Base-by-base conservation (phyloP, 257 asterid species). In the Primulina huaijiensis region DNA sequence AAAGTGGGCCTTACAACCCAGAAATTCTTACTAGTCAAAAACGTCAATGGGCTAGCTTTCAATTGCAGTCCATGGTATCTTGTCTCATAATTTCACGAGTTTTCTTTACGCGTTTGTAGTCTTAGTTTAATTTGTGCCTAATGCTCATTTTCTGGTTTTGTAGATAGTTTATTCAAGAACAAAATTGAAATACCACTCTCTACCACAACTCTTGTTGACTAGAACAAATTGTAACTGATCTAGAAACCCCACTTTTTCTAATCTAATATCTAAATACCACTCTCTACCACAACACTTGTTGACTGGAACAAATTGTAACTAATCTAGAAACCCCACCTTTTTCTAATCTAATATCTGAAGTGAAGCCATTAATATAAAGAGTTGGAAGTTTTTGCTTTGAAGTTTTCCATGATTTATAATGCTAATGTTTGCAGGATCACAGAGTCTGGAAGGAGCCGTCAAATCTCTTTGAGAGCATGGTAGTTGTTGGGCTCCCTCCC, bases 41-140 rank as follows among this genome's bases (percentile, higher is more conserved):
- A 72, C 97, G 99, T 35, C 99, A 94, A 83, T 94, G 99, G 99
- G 96, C 99, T 65, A 88, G 79, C 87, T 85, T 89, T 80, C 99
- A 94, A 76, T 72, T 87, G 86, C 98, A 91, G 82, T 83, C 88
- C 76, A 86, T 89, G 96, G 99, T 94, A 83, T 71, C 76, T 82
- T 69, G 64, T 78, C 68, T 74, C 77, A 66, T 68, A 68, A 40
- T 19, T 59, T 58, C 19, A 57, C 64, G 14, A 25, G 50, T 56
- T 76, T 31, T 20, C 62, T 73, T 60, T 70, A 43, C 72, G 25
- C 37, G 69, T 29, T 20, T 72, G 61, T n/a, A 16, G 53, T 16
- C 55, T 14, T 17, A 11, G 46, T 50, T 8, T 10, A 67, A 43
- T 56, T 57, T 76, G 25, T 60, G 46, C 60, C 34, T 52, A 2